Evolutionary conservation across 1,139 yeast genomes (phyloP), one percentile per base, ranked within the genome.

Genomic region (Kluyveromyces sp.): DNA sequence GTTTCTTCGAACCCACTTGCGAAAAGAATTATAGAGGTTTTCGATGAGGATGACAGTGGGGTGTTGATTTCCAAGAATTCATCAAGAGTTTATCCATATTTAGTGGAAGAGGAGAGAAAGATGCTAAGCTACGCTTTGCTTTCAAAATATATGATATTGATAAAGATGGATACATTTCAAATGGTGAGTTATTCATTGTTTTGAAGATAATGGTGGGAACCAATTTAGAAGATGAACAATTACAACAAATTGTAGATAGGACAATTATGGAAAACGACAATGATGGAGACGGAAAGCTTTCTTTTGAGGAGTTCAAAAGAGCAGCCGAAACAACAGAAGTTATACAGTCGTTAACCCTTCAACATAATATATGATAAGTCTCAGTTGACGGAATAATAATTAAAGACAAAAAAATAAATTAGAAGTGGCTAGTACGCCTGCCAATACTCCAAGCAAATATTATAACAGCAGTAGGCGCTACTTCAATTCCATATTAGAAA

Each of bases 171-270:
- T 89, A 65, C 61, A 87, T 94, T 41, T 90, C 97, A 3, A 92
- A 92, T 61, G 98, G 98, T 26, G 99, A 94, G 66, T 69, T 94
- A 49, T 94, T 83, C 61, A 75, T 92, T 42, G 97, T 94, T 39
- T 74, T 94, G 71, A 87, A 92, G 67, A 86, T 88, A 81, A 94
- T 94, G 98, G 98, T 92, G 37, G 98, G 97, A 3, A 83, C 81
- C 58, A 90, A 92, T 60, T 69, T 94, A 49, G 84, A 81, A 53
- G 95, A 87, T 50, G 81, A 78, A 35, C 97, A 92, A 60, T 72
- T 94, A 52, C 99, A 94, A 65, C 98, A 92, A 65, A 79, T 90
- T 49, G 97, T 90, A 15, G 98, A 94, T 64, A 81, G 94, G 66
- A 89, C 98, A 1, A 88, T 94, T 56, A 81, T 89, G 83, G 97